Base-by-base conservation (phyloP, 225 moss, liverwort and hornwort species). In the Pseudoscleropodium purum region DNA sequence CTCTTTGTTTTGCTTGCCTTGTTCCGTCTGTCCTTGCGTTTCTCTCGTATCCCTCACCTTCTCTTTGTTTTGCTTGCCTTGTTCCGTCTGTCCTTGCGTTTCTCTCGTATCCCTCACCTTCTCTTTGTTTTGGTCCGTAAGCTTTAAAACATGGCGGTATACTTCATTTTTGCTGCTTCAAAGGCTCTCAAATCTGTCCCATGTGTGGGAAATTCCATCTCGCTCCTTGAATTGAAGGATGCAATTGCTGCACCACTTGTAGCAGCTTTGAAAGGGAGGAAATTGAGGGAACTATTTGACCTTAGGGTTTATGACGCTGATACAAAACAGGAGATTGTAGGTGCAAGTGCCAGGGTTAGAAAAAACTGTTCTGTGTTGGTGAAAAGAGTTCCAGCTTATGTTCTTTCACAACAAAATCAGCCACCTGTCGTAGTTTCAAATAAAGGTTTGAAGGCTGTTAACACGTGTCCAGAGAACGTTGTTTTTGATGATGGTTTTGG, bases 351-450 rank as follows among this genome's bases (percentile, higher is more conserved):
- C 12, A 64, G 63, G 33, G 18, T 92, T 64, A 29, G 64, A 1
- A 88, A 37, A 27, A 1, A 92, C 17, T 63, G 90, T 21, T 51
- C 52, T 39, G 65, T 90, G 18, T 2, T 90, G 23, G 88, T 86
- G 64, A 92, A 92, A 70, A 85, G 92, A 51, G 64, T 92, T 64
- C 90, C 88, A 17, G 81, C 69, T 5, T 79, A 26, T 25, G 63
- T 62, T 47, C 14, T 83, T 36, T 51, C 52, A 4, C 66, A 68
- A 52, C 21, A 37, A 27, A 37, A 12, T 1, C 52, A 67, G 43
- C 51, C 11, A 6, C 37, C 5, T 7, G 52, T 11, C 5, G 24
- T 5, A 10, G 49, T 8, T 21, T 29, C 10, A 2, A 59, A 19
- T 31, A n/a, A 1, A 11, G 36, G 18, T n/a, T 41, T 18, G 47